A percentile compares a stretch with the other conserved stretches of the same genome.
Evolutionary conservation across 805 yeast genomes (phyloP).

Genomic region (Barnettozyma sp.): DNA sequence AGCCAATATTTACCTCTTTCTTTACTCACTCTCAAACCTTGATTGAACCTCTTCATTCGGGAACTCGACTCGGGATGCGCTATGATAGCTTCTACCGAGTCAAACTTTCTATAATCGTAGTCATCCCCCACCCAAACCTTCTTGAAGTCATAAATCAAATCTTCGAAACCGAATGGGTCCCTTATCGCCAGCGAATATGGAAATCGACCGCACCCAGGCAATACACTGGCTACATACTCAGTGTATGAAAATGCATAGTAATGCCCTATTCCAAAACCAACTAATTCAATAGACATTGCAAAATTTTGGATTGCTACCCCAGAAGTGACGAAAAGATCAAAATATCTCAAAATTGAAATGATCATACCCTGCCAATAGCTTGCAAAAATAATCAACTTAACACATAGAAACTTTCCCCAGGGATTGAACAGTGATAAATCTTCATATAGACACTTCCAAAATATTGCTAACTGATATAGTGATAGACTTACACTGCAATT

Average conservation of each 20-base stretch:
- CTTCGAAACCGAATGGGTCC: slow-evolving; percentile 75
- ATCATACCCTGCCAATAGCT: slow-evolving; percentile 91
- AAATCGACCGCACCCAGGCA: slow-evolving; percentile 68
- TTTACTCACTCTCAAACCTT: slow-evolving; percentile 75
- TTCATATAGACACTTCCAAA: slow-evolving; percentile 83
- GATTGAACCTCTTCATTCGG: slow-evolving; percentile 61
- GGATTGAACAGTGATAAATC: slow-evolving; percentile 81
- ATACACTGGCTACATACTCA: slow-evolving; percentile 53
- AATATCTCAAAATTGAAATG: slow-evolving; percentile 44
- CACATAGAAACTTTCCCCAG: slow-evolving; percentile 87
- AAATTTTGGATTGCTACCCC: slow-evolving; percentile 71
- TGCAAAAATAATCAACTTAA: slow-evolving; percentile 89
- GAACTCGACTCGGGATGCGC: slow-evolving; percentile 64
- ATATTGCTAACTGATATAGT: slow-evolving; percentile 76
- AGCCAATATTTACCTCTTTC: slow-evolving; percentile 76
- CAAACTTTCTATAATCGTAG: slow-evolving; percentile 79
- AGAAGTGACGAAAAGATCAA: slow-evolving; percentile 30
- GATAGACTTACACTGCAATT: slow-evolving; percentile 78
- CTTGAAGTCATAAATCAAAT: slow-evolving; percentile 71
- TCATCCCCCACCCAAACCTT: slow-evolving; percentile 59
- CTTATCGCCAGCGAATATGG: slow-evolving; percentile 54
- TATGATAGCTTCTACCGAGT: slow-evolving; percentile 64
- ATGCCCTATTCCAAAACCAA: slow-evolving; percentile 85
- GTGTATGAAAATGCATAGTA: slow-evolving; percentile 75
- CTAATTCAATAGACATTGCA: slow-evolving; percentile 72